Conservation (phyloP, 2,329 filamentous ascomycete species). For the Botrytis galanthina region DNA sequence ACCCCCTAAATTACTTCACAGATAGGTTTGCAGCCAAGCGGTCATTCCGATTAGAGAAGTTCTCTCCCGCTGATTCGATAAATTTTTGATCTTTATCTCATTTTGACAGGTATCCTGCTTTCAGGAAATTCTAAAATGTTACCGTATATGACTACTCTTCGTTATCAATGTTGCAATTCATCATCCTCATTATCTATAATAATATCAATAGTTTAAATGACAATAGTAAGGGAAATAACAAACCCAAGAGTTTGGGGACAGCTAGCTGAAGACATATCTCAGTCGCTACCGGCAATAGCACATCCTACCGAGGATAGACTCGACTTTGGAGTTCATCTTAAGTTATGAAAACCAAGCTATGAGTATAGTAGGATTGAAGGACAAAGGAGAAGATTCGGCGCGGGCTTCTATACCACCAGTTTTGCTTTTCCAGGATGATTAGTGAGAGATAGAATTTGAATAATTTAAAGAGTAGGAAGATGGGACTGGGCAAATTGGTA, state of each 20-base stretch:
- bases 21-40: neutral
- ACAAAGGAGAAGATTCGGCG: neutral
- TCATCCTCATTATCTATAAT: neutral
- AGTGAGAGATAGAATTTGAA: neutral
- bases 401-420: neutral
- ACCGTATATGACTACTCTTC: neutral
- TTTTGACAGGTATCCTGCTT: neutral
- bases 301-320: neutral
- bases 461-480: neutral
- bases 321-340: neutral
- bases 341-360: too few relatives aligned
- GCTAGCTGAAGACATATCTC: neutral
- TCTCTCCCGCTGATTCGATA: neutral
- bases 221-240: too few relatives aligned
- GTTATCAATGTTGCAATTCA: neutral
- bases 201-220: neutral
- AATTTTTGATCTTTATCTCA: neutral
- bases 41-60: neutral
- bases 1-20: accelerated
- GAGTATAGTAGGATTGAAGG: neutral
- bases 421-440: neutral
- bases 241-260: neutral
- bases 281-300: neutral
- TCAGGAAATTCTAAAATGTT: too few relatives aligned
- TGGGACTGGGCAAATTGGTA: neutral